Conservation (phyloP, 2,329 filamentous ascomycete genomes). For the Dissoconium aciculare region DNA sequence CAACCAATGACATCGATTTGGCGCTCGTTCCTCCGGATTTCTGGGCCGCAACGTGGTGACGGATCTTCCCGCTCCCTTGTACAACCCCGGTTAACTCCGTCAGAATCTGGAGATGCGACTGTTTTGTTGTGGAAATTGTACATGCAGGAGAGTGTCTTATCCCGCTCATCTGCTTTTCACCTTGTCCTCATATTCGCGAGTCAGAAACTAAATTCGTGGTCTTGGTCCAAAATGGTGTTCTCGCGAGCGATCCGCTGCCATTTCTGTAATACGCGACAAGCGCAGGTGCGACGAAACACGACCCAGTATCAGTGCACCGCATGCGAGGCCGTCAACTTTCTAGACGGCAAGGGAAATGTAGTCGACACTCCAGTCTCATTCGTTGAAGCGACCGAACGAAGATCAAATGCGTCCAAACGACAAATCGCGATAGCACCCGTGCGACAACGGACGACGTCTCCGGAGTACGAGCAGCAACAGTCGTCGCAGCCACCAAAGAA, state of each 20-base stretch:
- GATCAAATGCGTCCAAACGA: not conserved
- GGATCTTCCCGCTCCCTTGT: too few species aligned
- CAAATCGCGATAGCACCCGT: slow-evolving; percentile 1
- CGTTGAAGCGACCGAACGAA: too few species aligned
- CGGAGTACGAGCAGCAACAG: not conserved
- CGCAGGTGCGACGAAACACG: slow-evolving; percentile 41
- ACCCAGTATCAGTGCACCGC: slow-evolving; percentile 56
- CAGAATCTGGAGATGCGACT: too few species aligned
- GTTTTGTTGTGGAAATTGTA: too few species aligned
- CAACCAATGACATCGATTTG: too few species aligned
- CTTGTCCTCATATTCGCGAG: too few species aligned
- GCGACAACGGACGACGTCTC: not conserved
- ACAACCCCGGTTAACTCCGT: too few species aligned
- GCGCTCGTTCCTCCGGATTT: too few species aligned
- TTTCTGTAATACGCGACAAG: slow-evolving; percentile 62
- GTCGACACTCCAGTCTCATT: slow-evolving; percentile 61
- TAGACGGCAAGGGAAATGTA: slow-evolving; percentile 84
- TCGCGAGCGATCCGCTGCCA: slow-evolving; percentile 47
- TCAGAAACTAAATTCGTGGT: too few species aligned
- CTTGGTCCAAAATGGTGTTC: slow-evolving; percentile 14
- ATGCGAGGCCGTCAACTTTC: slow-evolving; percentile 78
- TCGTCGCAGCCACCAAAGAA: slow-evolving; percentile 18
- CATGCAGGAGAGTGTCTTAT: too few species aligned
- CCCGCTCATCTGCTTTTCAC: too few species aligned
- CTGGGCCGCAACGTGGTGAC: too few species aligned